These are phyloP conservation scores for Triticum urartu DNA, from an alignment of 176 grass and related monocot species.

Conservation along the genomic window DNA sequence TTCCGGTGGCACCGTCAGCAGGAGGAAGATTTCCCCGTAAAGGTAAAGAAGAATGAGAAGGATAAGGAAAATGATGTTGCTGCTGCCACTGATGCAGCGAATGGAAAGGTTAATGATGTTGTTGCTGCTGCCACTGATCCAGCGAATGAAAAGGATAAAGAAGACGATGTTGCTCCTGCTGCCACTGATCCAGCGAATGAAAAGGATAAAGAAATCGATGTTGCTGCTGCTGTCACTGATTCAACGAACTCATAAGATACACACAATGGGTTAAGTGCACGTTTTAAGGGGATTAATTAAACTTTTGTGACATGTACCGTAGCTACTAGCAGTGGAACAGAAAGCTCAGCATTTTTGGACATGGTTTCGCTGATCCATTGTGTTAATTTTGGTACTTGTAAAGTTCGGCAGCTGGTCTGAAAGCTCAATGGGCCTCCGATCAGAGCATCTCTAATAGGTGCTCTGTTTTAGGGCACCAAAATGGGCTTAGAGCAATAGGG, in stretches of 20 bases:
- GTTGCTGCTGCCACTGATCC: neutral
- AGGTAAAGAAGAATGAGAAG: constrained; percentile 26
- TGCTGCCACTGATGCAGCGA: neutral
- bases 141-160: neutral
- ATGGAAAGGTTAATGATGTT: neutral
- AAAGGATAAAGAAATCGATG: neutral
- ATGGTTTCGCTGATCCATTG: neutral
- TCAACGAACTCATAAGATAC: neutral
- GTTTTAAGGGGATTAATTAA: neutral
- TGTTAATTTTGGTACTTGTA: neutral
- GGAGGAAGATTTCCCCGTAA: constrained; percentile 63
- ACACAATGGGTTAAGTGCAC: neutral
- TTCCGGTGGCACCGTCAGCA: constrained; percentile 59
- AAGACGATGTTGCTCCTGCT: neutral
- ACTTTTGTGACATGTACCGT: neutral
- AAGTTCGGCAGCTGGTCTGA: neutral
- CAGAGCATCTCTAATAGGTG: neutral
- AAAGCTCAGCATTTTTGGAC: neutral
- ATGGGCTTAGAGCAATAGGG: no score
- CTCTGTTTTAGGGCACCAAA: no score
- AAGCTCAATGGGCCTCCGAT: neutral
- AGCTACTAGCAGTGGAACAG: neutral
- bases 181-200: neutral
- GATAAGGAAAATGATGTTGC: neutral
- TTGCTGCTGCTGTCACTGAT: neutral